Conservation (phyloP, 352 stramenopile genomes). For the Globisporangium yorkense region DNA sequence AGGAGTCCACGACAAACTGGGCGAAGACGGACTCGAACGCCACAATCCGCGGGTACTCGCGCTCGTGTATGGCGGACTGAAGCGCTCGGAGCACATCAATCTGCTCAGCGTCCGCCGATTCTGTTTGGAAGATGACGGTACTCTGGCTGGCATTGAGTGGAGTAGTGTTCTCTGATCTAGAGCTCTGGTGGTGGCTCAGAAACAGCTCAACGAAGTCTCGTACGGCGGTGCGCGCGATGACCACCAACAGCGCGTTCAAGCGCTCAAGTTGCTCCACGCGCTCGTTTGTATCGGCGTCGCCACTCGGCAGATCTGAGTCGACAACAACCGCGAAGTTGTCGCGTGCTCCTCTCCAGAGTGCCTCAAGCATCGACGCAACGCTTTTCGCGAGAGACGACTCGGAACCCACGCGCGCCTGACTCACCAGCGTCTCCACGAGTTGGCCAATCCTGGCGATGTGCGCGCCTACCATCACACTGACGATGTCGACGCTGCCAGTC, state of each 20-base stretch:
- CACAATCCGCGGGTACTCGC: constrained; percentile 31
- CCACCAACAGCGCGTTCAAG: constrained; percentile 18
- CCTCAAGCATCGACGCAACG: background rate
- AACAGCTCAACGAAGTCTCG: constrained; percentile 15
- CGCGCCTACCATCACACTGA: background rate
- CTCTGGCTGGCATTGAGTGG: background rate
- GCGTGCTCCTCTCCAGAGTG: background rate
- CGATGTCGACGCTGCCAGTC: background rate
- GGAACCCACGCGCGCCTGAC: constrained; percentile 6
- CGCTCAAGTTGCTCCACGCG: constrained; percentile 16
- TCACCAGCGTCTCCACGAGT: background rate
- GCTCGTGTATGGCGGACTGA: constrained; percentile 20
- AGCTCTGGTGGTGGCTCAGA: background rate
- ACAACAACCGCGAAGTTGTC: background rate
- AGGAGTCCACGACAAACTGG: constrained; percentile 39
- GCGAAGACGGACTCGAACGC: constrained; percentile 34
- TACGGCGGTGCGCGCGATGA: constrained; percentile 14
- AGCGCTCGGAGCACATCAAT: constrained; percentile 28
- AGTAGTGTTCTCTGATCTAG: background rate
- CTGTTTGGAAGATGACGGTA: background rate
- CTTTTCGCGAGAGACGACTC: constrained; percentile 9
- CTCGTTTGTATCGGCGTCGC: background rate
- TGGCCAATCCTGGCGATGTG: constrained; percentile 6
- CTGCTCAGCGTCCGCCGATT: background rate
- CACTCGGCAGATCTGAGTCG: background rate